phyloP scores from a whole-genome alignment of 495 filamentous ascomycete genomes.

The Daldinia bambusicola region DNA sequence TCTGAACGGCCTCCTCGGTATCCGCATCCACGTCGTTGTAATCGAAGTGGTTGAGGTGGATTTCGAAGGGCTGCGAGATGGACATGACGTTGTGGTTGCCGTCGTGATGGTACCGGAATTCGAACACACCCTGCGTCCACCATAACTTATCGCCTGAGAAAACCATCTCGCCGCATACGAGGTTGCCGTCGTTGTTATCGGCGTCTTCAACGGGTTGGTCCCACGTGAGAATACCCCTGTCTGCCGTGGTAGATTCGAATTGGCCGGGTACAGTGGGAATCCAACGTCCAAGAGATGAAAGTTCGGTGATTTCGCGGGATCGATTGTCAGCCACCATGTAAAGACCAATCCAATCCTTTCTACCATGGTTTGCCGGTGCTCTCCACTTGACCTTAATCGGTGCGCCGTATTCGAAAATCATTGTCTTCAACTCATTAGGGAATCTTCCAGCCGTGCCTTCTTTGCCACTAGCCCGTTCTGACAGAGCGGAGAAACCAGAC shows the following conservation, averaged over 20 bases:
- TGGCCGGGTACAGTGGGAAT: slow-evolving; percentile 78
- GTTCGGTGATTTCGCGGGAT: slow-evolving; percentile 80
- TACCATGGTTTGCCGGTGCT: slow-evolving; percentile 89
- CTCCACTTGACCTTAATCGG: slow-evolving; percentile 93
- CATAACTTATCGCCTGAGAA: slow-evolving; percentile 95
- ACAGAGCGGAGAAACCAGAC: slow-evolving; percentile 57
- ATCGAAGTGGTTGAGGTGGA: slow-evolving; percentile 81
- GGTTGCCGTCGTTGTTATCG: slow-evolving; percentile 62
- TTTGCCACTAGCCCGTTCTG: slow-evolving; percentile 62
- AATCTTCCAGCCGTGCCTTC: slow-evolving; percentile 58
- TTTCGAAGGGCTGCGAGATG: slow-evolving; percentile 92
- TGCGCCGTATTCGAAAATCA: slow-evolving; percentile 88
- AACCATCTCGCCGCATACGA: slow-evolving; percentile 78
- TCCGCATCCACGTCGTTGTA: slow-evolving; percentile 65
- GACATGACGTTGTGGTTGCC: slow-evolving; percentile 96
- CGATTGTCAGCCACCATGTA: slow-evolving; percentile 95
- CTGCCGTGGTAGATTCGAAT: slow-evolving; percentile 79
- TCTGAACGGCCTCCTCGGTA: slow-evolving; percentile 39
- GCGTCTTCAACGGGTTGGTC: slow-evolving; percentile 64
- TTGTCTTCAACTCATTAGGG: slow-evolving; percentile 68
- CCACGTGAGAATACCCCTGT: slow-evolving; percentile 79
- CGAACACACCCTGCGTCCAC: slow-evolving; percentile 95
- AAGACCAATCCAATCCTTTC: slow-evolving; percentile 93
- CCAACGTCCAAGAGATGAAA: slow-evolving; percentile 92
- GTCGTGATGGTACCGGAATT: slow-evolving; percentile 96